Evolutionary conservation across 495 filamentous ascomycete genomes (phyloP).

Genomic region (Oidiodendron maius): DNA sequence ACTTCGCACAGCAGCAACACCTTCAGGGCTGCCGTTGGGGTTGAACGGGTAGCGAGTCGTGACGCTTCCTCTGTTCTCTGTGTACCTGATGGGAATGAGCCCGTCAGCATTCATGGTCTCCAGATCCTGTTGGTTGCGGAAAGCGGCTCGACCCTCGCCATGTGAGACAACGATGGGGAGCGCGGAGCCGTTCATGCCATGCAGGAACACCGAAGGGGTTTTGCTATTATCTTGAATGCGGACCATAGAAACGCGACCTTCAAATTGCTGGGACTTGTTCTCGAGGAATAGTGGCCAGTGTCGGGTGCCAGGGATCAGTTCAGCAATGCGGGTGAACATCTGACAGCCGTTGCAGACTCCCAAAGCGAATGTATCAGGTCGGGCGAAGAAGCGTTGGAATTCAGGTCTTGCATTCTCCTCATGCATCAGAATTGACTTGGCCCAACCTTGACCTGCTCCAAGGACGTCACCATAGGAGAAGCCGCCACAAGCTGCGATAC

Average conservation of each 20-base stretch:
- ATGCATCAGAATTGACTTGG: slow-evolving; percentile 87
- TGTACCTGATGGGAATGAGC: slow-evolving; percentile 69
- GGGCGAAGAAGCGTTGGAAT: slow-evolving; percentile 81
- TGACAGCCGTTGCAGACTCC: slow-evolving; percentile 98
- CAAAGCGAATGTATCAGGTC: slow-evolving; percentile 84
- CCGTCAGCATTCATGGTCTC: slow-evolving; percentile 53
- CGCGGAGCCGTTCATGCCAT: slow-evolving; percentile 80
- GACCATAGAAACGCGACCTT: slow-evolving; percentile 86
- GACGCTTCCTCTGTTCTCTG: slow-evolving; percentile 69
- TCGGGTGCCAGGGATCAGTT: slow-evolving; percentile 77
- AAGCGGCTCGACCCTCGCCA: slow-evolving; percentile 84
- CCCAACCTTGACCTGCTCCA: slow-evolving; percentile 93
- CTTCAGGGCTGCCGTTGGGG: slow-evolving; percentile 85
- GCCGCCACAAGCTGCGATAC: slow-evolving; percentile 89
- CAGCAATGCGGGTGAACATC: slow-evolving; percentile 79
- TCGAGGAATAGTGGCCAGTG: slow-evolving; percentile 85
- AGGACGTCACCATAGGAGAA: slow-evolving; percentile 98
- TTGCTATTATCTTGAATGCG: slow-evolving; percentile 55
- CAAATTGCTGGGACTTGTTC: slow-evolving; percentile 87
- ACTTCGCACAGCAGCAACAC: slow-evolving; percentile 77
- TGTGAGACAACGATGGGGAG: slow-evolving; percentile 89
- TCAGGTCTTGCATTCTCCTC: slow-evolving; percentile 60
- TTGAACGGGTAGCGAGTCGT: slow-evolving; percentile 88
- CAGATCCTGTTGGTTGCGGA: slow-evolving; percentile 45
- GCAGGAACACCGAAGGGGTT: slow-evolving; percentile 76